A percentile compares a stretch with the other conserved stretches of the same genome.
Conservation (phyloP, 2,329 filamentous ascomycete species). For the Ascochyta koolunga region DNA sequence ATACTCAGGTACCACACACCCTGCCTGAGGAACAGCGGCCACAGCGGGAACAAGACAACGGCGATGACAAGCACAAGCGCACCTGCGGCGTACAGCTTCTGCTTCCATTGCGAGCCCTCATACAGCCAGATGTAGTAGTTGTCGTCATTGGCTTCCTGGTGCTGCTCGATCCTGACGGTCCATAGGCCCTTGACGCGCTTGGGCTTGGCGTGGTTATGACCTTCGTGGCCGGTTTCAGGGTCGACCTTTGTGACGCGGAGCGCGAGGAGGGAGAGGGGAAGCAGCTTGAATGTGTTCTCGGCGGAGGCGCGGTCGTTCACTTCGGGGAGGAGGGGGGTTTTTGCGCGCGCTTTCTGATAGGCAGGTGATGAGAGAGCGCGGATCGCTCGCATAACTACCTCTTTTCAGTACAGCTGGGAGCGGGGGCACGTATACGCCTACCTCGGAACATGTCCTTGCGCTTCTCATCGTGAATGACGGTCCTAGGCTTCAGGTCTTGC, state of each 20-base stretch:
- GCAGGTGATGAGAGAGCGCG: slow-evolving; percentile 86
- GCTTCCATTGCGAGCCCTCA: slow-evolving; percentile 91
- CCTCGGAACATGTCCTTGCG: slow-evolving; percentile 98
- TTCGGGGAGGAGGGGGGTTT: slow-evolving; percentile 86
- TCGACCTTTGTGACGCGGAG: slow-evolving; percentile 86
- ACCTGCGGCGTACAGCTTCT: slow-evolving; percentile 86
- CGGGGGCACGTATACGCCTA: slow-evolving; percentile 47
- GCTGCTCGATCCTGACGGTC: slow-evolving; percentile 94
- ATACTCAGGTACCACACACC: slow-evolving; percentile 98
- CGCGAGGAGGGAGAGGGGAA: slow-evolving; percentile 92
- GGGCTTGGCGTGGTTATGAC: slow-evolving; percentile 59
- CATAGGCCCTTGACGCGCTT: slow-evolving; percentile 96
- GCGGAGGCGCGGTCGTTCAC: slow-evolving; percentile 87
- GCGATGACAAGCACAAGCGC: slow-evolving; percentile 84
- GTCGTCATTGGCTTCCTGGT: slow-evolving; percentile 85
- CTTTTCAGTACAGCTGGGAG: neutral
- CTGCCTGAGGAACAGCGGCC: slow-evolving; percentile 87
- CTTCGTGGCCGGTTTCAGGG: slow-evolving; percentile 70
- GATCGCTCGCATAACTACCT: slow-evolving; percentile 88
- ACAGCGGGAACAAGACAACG: slow-evolving; percentile 92
- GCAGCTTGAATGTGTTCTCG: slow-evolving; percentile 92
- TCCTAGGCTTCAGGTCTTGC: slow-evolving; percentile 87
- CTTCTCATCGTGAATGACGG: slow-evolving; percentile 93
- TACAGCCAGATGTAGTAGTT: slow-evolving; percentile 98
- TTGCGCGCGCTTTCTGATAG: slow-evolving; percentile 86